Evolutionary conservation across 75 land plant species (phyloP).

Genomic region (Pinus albicaulis): DNA sequence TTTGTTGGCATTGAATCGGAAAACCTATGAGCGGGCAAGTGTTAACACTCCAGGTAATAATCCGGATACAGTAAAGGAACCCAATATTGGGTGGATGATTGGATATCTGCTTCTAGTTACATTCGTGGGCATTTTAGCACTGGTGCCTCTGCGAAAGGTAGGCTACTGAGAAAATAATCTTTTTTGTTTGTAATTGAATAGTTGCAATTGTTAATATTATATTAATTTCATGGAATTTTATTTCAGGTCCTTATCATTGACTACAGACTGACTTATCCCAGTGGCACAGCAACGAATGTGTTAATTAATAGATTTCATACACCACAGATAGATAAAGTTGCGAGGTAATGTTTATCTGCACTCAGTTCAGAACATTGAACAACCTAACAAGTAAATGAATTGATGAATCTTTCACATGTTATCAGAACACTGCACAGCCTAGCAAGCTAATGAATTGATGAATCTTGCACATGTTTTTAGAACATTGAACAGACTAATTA

Average conservation of each 20-base stretch:
- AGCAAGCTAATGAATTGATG: no score
- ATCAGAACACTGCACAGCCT: no score
- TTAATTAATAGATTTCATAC: slow-evolving; percentile 93
- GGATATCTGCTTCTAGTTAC: slow-evolving; percentile 61
- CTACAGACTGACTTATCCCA: slow-evolving; percentile 82
- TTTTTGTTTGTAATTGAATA: no score
- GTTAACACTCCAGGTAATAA: slow-evolving; percentile 56
- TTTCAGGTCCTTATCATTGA: slow-evolving; percentile 86
- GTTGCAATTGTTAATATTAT: neutral
- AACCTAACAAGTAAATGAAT: no score
- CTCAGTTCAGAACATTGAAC: no score
- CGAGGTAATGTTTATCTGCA: slow-evolving; percentile 25
- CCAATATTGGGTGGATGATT: slow-evolving; percentile 83
- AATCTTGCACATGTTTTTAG: no score
- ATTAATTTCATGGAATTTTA: neutral
- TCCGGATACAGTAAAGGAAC: slow-evolving; percentile 71
- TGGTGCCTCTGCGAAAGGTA: slow-evolving; percentile 94
- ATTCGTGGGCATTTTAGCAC: slow-evolving; percentile 76
- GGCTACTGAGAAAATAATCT: neutral
- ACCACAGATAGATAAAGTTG: slow-evolving; percentile 55
- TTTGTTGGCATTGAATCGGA: slow-evolving; percentile 67
- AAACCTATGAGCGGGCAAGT: slow-evolving; percentile 63
- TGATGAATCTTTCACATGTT: no score
- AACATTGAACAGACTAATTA: no score
- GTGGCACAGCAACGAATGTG: slow-evolving; percentile 93